Evolutionary conservation across 768 basidiomycete genomes (phyloP).

Genomic region (Lactarius psammicola): DNA sequence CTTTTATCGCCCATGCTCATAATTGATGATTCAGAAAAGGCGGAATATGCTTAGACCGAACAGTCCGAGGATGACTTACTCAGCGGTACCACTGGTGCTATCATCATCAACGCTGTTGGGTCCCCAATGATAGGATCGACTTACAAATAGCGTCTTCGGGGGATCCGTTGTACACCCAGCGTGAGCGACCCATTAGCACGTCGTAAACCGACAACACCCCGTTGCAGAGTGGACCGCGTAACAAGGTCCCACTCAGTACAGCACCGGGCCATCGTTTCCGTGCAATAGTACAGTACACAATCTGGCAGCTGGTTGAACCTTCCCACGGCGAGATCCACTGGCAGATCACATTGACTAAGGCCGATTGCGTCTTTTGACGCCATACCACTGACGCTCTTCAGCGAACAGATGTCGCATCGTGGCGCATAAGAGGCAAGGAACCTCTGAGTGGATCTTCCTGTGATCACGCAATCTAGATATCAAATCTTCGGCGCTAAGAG

Average conservation of each 20-base stretch:
- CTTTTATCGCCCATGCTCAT: background rate
- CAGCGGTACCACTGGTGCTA: background rate
- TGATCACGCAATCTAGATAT: too few relatives aligned
- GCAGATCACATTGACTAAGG: too few relatives aligned
- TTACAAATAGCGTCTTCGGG: background rate
- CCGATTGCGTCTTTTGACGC: slow-evolving; percentile 54
- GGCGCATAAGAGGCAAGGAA: background rate
- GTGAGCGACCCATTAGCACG: slow-evolving; percentile 37
- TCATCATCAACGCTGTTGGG: too few relatives aligned
- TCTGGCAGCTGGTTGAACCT: slow-evolving; percentile 47
- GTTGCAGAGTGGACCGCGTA: slow-evolving; percentile 48
- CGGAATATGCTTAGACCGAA: background rate
- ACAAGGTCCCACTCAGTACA: slow-evolving; percentile 49
- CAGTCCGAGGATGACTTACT: background rate
- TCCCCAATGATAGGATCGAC: background rate
- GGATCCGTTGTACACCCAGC: background rate
- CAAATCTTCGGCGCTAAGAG: too few relatives aligned
- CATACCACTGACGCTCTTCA: slow-evolving; percentile 54
- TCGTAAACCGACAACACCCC: slow-evolving; percentile 46
- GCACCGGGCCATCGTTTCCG: slow-evolving; percentile 41
- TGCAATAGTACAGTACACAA: slow-evolving; percentile 61
- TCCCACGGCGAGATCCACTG: slow-evolving; percentile 39
- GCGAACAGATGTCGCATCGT: background rate
- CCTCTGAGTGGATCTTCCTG: background rate
- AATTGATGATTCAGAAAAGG: slow-evolving; percentile 1